These are phyloP conservation scores for Warburgia ugandensis DNA, from an alignment of 164 flowering plant genomes.

Conservation along the genomic window DNA sequence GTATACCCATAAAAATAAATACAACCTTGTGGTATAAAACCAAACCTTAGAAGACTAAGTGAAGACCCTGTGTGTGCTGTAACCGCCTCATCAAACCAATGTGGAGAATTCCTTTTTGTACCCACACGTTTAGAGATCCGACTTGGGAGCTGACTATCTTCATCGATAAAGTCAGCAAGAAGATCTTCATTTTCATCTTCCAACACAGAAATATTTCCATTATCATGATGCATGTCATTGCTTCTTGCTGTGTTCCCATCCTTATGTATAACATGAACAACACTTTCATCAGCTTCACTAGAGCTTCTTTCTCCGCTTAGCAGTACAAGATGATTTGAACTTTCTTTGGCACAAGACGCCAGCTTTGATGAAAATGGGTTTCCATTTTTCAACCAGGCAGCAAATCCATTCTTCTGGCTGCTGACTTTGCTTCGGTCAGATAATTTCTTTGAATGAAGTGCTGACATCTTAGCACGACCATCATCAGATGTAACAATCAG, in stretches of 20 bases:
- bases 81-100: constrained; percentile 47
- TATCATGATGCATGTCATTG: constrained; percentile 27
- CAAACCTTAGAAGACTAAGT: constrained; percentile 75
- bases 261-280: constrained; percentile 14
- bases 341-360: constrained; percentile 32
- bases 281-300: constrained; percentile 28
- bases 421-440: constrained; percentile 24
- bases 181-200: constrained; percentile 99
- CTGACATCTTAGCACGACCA: constrained; percentile 25
- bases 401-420: constrained; percentile 52
- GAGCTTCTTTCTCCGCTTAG: constrained; percentile 30
- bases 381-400: constrained; percentile 60
- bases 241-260: constrained; percentile 30
- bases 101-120: constrained; percentile 36
- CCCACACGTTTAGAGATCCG: constrained; percentile 52
- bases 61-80: constrained; percentile 89
- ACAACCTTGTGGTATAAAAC: neutral
- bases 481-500: constrained; percentile 46
- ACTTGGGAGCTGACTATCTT: constrained; percentile 99
- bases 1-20: neutral
- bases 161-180: constrained; percentile 96
- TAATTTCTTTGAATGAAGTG: constrained; percentile 32
- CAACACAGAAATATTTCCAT: constrained; percentile 36
- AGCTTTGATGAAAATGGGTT: constrained; percentile 61
- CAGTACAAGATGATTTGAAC: constrained; percentile 17